These are phyloP conservation scores for Alternaria sp. DNA, from an alignment of 2,329 filamentous ascomycete genomes.

Conservation along the genomic window DNA sequence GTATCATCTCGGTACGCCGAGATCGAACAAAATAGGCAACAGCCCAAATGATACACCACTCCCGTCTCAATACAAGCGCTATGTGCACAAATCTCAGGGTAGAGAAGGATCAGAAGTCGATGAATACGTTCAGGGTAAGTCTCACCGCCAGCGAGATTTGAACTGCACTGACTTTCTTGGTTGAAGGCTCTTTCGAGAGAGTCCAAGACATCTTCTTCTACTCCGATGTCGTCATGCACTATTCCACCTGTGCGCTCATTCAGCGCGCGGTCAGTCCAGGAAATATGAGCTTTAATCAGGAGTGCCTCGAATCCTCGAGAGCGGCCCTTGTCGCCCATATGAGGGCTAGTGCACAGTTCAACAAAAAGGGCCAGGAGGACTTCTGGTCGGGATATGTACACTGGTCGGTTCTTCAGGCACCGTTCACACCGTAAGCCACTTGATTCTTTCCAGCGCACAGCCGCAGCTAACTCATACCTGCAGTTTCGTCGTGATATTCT, in stretches of 20 bases:
- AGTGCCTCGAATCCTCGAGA: constrained; percentile 42
- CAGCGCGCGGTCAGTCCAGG: constrained; percentile 42
- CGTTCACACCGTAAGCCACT: constrained; percentile 53
- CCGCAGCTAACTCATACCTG: background rate
- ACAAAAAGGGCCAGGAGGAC: constrained; percentile 40
- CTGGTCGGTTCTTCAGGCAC: constrained; percentile 45
- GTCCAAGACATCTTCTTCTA: constrained; percentile 44
- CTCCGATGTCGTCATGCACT: constrained; percentile 42
- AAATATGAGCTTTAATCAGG: constrained; percentile 38
- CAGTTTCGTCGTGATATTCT: constrained; percentile 57
- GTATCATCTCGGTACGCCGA: background rate
- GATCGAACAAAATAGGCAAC: constrained; percentile 1
- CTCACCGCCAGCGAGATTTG: too few relatives aligned
- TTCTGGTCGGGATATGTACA: constrained; percentile 46
- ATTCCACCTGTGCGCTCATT: constrained; percentile 41
- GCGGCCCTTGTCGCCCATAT: constrained; percentile 41
- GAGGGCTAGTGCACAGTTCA: constrained; percentile 38
- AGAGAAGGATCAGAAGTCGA: constrained; percentile 1
- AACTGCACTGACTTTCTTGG: background rate
- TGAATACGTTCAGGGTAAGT: constrained; percentile 22
- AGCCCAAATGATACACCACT: constrained; percentile 34
- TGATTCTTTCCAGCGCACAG: background rate
- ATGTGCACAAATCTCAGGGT: constrained; percentile 2
- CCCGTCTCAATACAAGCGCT: constrained; percentile 28
- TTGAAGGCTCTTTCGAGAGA: constrained; percentile 18